Evolutionary conservation across 179 eudicot species (phyloP), one percentile per base, ranked within the genome.

Genomic region (Spinacia oleracea): DNA sequence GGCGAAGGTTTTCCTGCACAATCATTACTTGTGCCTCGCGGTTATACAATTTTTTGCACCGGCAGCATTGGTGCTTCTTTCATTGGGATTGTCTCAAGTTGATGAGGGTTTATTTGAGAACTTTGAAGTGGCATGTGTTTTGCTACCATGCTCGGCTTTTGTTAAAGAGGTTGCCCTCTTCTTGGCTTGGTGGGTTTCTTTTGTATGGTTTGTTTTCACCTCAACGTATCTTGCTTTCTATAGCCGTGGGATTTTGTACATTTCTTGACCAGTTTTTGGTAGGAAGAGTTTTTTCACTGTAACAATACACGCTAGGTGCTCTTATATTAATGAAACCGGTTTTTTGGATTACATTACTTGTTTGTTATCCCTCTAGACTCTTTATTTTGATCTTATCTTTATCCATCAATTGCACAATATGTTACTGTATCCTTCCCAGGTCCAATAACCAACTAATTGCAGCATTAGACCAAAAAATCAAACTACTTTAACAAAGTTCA

Each of bases 1-100:
- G 87, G 99, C 99, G 0, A 96, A 96, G 84, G 99, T 96, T 70
- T 96, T 93, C 78, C 85, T 96, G 65, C 98, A 96, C 86, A 91
- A 92, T 76, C 98, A 96, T 77, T 89, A 86, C 80, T 58, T 96
- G 77, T 89, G 97, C 71, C 84, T 93, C 40, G 96, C 86, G 4
- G 92, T 76, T 64, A 65, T 92, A 78, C 99, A 96, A 48, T 91
- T 93, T 62, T 85, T 93, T 69, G 85, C 85, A 14, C 96, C 97
- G 9, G 87, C 90, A 9, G 91, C 86, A 59, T 74, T 92, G 90
- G 80, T 91, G 27, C 90, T 96, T 73, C 84, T 96, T 74, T 91
- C 81, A 48, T 83, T 91, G 63, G 99, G 97, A 42, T 84, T 96
- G 42, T 96, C 97, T 63, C 93, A 84, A 73, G 84, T 88, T 62